phyloP scores from a whole-genome alignment of 768 basidiomycete genomes.

The Rhodotorula graminis region DNA sequence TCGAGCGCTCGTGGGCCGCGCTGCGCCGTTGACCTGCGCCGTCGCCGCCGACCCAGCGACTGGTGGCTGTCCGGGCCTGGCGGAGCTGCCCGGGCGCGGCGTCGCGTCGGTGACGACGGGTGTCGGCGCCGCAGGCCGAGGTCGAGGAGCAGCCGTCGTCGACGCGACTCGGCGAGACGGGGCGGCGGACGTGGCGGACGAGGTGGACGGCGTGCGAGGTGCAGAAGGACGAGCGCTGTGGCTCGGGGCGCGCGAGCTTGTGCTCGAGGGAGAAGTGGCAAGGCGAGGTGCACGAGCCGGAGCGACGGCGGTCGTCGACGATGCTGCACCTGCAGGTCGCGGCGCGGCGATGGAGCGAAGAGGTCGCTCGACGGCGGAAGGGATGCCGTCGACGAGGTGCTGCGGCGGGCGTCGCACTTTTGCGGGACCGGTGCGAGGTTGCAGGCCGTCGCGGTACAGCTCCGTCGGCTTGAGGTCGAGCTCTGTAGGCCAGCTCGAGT shows the following conservation, averaged over 20 bases:
- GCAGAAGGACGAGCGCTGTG: no score
- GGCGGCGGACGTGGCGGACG: no score
- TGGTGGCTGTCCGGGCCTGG: no score
- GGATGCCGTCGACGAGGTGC: slow-evolving; percentile 4
- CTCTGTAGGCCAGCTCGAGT: slow-evolving; percentile 42
- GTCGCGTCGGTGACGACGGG: neutral
- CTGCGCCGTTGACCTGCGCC: no score
- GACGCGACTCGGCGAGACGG: no score
- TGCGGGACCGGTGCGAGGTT: neutral
- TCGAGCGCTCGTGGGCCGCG: neutral
- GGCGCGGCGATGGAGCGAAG: neutral
- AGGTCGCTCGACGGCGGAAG: neutral
- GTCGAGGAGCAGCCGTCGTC: neutral
- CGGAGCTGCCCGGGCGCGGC: neutral
- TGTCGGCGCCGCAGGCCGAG: no score
- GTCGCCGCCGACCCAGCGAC: no score
- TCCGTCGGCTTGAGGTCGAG: slow-evolving; percentile 76
- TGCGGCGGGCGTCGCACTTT: neutral
- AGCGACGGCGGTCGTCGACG: neutral
- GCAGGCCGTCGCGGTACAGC: slow-evolving; percentile 51
- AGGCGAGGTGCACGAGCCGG: neutral
- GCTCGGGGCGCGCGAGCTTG: neutral
- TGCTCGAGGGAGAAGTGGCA: neutral
- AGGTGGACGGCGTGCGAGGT: no score
- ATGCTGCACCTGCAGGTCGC: neutral